Base-by-base conservation (phyloP, 2,329 filamentous ascomycete genomes). In the Davidsoniella eucalypti region DNA sequence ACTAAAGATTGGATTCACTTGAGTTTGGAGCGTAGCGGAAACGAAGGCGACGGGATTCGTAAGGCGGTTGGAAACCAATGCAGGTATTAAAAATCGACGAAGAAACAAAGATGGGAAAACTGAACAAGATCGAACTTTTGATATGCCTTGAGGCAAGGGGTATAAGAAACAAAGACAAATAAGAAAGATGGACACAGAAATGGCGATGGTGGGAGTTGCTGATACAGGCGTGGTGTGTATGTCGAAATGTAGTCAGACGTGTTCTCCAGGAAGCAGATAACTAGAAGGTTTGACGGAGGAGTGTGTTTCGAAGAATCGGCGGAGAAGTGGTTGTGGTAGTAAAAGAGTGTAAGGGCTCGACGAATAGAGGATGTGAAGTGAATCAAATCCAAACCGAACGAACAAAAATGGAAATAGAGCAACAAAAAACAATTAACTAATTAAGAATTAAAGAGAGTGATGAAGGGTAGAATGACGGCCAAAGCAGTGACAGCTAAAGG, bases 401-500 rank as follows among this genome's bases (percentile, higher is more conserved):
- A 26, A 7, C 16, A 49, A 26, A 33, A n/a, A n/a, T n/a, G n/a
- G n/a, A 39, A 42, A 46, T 18, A 44, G 37, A 16, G 29, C 45
- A 51, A 25, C 21, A 41, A 29, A 39, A 39, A 45, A 41, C 26
- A 36, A 50, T 51, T 50, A 53, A 47, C 42, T 46, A 48, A 52
- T 48, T 52, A 45, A 52, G 51, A 52, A 52, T 52, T 52, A 52
- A 53, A 50, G 48, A 53, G 43, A 53, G 52, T 47, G 47, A 14
- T 53, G 47, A 51, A 50, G 44, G 44, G 40, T 47, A 47, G 18
- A 49, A 44, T 41, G 36, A 49, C 7, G 43, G 33, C 39, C 21
- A 39, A 17, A 44, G 21, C 33, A 65, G 64, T 39, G 42, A 8
- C 16, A 21, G 33, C 9, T 17, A 46, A 44, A 47, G 39, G 43